A percentile compares a stretch with the other conserved stretches of the same genome.
Evolutionary conservation across 768 basidiomycete genomes (phyloP).

Genomic region (Leccinum uliginosum): DNA sequence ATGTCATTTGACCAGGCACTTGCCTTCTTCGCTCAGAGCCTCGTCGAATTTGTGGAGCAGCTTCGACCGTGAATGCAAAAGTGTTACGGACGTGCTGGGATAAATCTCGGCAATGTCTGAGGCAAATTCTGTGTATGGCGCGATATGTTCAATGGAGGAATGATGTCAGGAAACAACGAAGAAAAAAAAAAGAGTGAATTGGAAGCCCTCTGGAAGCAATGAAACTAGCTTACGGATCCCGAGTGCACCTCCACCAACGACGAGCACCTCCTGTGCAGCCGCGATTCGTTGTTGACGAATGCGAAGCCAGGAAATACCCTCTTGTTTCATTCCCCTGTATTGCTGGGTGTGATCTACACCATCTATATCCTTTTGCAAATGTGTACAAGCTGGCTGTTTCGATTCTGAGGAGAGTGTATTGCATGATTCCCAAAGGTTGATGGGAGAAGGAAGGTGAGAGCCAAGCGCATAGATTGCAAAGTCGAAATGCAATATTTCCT

Average conservation of each 20-base stretch:
- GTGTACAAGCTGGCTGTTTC: neutral
- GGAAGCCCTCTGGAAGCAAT: neutral
- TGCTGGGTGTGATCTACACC: neutral
- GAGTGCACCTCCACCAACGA: slow-evolving; percentile 71
- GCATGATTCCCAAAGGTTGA: slow-evolving; percentile 47
- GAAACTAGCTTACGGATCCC: slow-evolving; percentile 54
- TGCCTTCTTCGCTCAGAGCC: slow-evolving; percentile 50
- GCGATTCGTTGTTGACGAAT: slow-evolving; percentile 47
- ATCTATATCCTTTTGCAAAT: neutral
- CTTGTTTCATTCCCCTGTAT: slow-evolving; percentile 43
- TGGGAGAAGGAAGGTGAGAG: slow-evolving; percentile 49
- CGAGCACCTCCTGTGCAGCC: slow-evolving; percentile 46
- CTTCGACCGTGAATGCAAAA: slow-evolving; percentile 55
- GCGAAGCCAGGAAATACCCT: slow-evolving; percentile 48
- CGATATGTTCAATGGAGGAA: neutral
- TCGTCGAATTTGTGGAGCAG: slow-evolving; percentile 52
- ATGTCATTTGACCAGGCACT: slow-evolving; percentile 5
- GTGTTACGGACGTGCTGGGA: slow-evolving; percentile 49
- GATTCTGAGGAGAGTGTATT: neutral
- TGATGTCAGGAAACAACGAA: neutral
- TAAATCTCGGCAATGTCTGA: slow-evolving; percentile 56
- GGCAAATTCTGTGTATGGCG: slow-evolving; percentile 47
- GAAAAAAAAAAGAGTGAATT: neutral
- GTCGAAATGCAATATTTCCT: slow-evolving; percentile 42
- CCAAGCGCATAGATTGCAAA: slow-evolving; percentile 61